These are phyloP conservation scores for Suhomyces pyralidae DNA, from an alignment of 805 yeast genomes.

Conservation along the genomic window DNA sequence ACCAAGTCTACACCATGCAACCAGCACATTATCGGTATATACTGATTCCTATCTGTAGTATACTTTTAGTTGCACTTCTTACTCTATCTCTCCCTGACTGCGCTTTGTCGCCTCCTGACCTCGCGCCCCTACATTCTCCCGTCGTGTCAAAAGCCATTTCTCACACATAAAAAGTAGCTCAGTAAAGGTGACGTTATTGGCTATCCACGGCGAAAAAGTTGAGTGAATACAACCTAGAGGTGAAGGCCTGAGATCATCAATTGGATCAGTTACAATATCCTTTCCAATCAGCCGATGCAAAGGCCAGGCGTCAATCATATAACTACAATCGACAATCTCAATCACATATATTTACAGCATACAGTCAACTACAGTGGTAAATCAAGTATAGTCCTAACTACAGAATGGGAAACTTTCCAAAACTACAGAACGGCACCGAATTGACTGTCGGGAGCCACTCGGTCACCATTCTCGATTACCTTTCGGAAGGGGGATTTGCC, in stretches of 20 bases:
- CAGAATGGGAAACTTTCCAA: conserved; percentile 25
- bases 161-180: neutral
- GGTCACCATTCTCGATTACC: conserved; percentile 32
- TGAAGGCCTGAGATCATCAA: neutral
- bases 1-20: no score
- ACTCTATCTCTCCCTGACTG: neutral
- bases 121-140: neutral
- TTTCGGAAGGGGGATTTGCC: conserved; percentile 70
- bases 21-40: no score
- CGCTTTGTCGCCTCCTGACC: neutral
- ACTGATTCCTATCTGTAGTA: neutral
- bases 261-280: neutral
- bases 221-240: neutral
- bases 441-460: conserved; percentile 42
- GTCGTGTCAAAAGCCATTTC: neutral
- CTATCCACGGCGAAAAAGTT: neutral
- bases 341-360: neutral
- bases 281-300: neutral
- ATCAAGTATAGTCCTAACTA: no score
- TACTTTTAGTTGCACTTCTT: no score
- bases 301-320: neutral
- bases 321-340: no score
- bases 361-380: neutral
- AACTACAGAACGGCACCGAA: conserved; percentile 36
- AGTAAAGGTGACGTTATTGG: neutral